These are phyloP conservation scores for Coniella lustricola DNA, from an alignment of 2,329 filamentous ascomycete genomes.

Conservation along the genomic window DNA sequence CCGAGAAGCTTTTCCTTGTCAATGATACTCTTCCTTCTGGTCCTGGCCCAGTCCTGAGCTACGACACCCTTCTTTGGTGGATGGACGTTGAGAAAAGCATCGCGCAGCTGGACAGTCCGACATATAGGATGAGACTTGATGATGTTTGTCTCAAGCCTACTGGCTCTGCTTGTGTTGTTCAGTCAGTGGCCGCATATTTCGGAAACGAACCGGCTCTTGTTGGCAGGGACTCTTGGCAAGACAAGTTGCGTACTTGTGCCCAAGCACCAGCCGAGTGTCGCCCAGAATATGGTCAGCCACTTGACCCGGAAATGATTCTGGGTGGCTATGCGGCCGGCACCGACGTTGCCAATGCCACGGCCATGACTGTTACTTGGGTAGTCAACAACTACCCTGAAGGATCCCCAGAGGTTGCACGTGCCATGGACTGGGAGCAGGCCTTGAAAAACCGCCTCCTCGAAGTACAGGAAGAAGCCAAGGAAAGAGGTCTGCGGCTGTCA, in stretches of 20 bases:
- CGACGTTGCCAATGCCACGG: slow-evolving; percentile 64
- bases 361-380: slow-evolving; percentile 90
- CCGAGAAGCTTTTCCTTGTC: slow-evolving; percentile 87
- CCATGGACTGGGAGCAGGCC: slow-evolving; percentile 83
- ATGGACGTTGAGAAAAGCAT: slow-evolving; percentile 80
- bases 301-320: slow-evolving; percentile 78
- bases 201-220: slow-evolving; percentile 57
- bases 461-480: slow-evolving; percentile 71
- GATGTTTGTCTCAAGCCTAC: slow-evolving; percentile 94
- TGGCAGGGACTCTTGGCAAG: slow-evolving; percentile 61
- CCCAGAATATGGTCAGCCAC: slow-evolving; percentile 80
- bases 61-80: slow-evolving; percentile 91
- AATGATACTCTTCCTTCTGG: slow-evolving; percentile 66
- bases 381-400: slow-evolving; percentile 75
- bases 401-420: slow-evolving; percentile 59
- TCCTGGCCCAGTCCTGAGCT: slow-evolving; percentile 72
- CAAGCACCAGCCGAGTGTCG: slow-evolving; percentile 77
- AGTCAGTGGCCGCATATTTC: slow-evolving; percentile 89
- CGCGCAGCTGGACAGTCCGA: slow-evolving; percentile 60
- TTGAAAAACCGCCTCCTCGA: slow-evolving; percentile 67
- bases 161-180: slow-evolving; percentile 81
- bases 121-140: slow-evolving; percentile 62
- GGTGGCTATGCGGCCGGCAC: slow-evolving; percentile 66
- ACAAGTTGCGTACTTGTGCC: slow-evolving; percentile 65
- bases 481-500: slow-evolving; percentile 76